A percentile compares a stretch with the other conserved stretches of the same genome.
These are phyloP conservation scores for Anastatica hierochuntica DNA, from an alignment of 345 rosid genomes.

Conservation along the genomic window DNA sequence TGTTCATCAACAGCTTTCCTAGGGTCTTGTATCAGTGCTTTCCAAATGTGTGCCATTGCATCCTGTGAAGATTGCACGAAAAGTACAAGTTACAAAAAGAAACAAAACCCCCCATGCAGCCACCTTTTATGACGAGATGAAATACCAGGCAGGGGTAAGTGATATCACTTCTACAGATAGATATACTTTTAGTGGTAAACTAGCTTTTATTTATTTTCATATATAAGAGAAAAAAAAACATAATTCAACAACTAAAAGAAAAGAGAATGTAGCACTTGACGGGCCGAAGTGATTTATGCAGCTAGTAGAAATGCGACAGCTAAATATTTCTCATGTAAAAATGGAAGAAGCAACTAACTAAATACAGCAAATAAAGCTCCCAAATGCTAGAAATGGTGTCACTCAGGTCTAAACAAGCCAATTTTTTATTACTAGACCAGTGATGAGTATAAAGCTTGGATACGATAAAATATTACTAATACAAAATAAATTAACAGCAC, in stretches of 20 bases:
- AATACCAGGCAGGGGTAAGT: too few relatives aligned
- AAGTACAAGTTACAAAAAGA: constrained; percentile 4
- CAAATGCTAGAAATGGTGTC: constrained; percentile 4
- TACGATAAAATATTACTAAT: not conserved
- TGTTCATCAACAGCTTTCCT: constrained; percentile 78
- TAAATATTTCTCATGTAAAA: not conserved
- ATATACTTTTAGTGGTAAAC: too few relatives aligned
- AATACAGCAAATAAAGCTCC: not conserved
- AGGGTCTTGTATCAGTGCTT: constrained; percentile 72
- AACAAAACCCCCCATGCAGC: not conserved
- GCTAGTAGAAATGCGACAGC: constrained; percentile 1
- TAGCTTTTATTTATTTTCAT: too few relatives aligned
- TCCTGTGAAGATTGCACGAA: constrained; percentile 43
- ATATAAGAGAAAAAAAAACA: not conserved
- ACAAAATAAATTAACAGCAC: constrained; percentile 1
- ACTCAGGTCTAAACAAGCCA: not conserved
- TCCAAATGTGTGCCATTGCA: constrained; percentile 97
- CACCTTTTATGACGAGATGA: constrained; percentile 3
- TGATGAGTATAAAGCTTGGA: not conserved
- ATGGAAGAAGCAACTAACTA: not conserved
- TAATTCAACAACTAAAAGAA: not conserved
- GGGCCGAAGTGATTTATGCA: not conserved
- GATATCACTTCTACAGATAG: too few relatives aligned
- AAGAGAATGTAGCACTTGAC: not conserved
- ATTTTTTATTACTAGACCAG: not conserved